phyloP scores from a whole-genome alignment of 768 basidiomycete genomes.

The Russula griseocarnosa region DNA sequence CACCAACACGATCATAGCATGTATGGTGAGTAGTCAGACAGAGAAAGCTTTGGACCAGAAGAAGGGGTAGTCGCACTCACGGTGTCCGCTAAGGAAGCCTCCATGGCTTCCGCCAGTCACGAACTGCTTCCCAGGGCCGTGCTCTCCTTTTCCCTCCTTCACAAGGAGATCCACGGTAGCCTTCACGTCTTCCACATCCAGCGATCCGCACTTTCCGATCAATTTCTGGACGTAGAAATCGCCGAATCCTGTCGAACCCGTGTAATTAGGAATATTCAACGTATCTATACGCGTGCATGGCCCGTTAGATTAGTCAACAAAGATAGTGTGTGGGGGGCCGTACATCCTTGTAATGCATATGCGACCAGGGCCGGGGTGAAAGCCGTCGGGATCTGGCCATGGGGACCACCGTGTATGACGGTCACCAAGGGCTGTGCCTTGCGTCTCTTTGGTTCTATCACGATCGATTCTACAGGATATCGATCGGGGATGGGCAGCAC shows the following conservation, averaged over 20 bases:
- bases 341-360: conserved; percentile 31
- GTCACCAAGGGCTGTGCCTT: conserved; percentile 25
- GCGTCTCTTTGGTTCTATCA: conserved; percentile 19
- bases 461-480: conserved; percentile 27
- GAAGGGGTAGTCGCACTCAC: conserved; percentile 16
- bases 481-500: conserved; percentile 23
- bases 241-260: conserved; percentile 37
- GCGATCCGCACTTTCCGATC: conserved; percentile 33
- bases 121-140: conserved; percentile 30
- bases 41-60: neutral
- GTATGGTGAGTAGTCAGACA: neutral
- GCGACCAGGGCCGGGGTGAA: conserved; percentile 28
- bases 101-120: conserved; percentile 36
- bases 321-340: neutral
- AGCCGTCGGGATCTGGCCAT: conserved; percentile 27
- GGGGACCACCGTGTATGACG: conserved; percentile 36
- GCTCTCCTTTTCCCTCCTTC: conserved; percentile 28
- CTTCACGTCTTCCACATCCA: conserved; percentile 36
- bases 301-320: neutral
- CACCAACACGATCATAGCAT: neutral
- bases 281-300: conserved; percentile 27
- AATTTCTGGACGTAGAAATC: conserved; percentile 33
- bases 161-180: conserved; percentile 32
- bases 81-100: conserved; percentile 32
- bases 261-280: conserved; percentile 35